Evolutionary conservation across 2,329 filamentous ascomycete genomes (phyloP).

Genomic region (Pseudonectria foliicola): DNA sequence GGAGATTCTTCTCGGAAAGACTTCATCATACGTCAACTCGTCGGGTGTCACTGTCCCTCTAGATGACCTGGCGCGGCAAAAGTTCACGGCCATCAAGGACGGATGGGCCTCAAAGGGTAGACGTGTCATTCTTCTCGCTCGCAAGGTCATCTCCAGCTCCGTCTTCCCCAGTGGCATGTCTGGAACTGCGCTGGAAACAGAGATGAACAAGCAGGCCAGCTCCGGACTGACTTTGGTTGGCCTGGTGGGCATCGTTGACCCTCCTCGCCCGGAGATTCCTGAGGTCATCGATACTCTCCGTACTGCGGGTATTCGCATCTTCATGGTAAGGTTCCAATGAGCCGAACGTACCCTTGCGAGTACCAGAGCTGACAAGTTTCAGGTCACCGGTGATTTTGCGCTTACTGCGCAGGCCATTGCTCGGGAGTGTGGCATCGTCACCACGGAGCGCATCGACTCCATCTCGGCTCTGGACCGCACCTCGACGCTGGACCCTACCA

Average conservation of each 20-base stretch:
- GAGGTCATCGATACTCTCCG: conserved; percentile 59
- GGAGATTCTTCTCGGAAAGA: conserved; percentile 62
- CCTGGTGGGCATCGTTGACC: conserved; percentile 71
- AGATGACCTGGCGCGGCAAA: conserved; percentile 32
- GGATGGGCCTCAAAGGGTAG: conserved; percentile 62
- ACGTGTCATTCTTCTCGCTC: conserved; percentile 59
- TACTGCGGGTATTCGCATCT: conserved; percentile 64
- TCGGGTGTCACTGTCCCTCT: conserved; percentile 48
- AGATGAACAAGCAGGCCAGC: conserved; percentile 45
- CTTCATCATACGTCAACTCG: conserved; percentile 47
- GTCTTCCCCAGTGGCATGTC: conserved; percentile 30
- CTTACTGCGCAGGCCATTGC: conserved; percentile 69
- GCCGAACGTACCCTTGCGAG: not conserved
- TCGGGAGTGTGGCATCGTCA: conserved; percentile 64
- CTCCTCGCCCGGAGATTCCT: conserved; percentile 65
- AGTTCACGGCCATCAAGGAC: conserved; percentile 56
- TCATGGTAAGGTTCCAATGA: conserved; percentile 50
- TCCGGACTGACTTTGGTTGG: conserved; percentile 62
- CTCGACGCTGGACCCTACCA: conserved; percentile 4
- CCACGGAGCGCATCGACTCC: conserved; percentile 44
- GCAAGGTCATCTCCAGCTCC: conserved; percentile 44
- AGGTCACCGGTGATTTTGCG: conserved; percentile 70
- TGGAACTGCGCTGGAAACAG: conserved; percentile 41
- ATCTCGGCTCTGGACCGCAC: conserved; percentile 41
- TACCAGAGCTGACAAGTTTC: not conserved